Evolutionary conservation across 2,329 filamentous ascomycete species (phyloP).

Genomic region (Paecilomyces sp.): DNA sequence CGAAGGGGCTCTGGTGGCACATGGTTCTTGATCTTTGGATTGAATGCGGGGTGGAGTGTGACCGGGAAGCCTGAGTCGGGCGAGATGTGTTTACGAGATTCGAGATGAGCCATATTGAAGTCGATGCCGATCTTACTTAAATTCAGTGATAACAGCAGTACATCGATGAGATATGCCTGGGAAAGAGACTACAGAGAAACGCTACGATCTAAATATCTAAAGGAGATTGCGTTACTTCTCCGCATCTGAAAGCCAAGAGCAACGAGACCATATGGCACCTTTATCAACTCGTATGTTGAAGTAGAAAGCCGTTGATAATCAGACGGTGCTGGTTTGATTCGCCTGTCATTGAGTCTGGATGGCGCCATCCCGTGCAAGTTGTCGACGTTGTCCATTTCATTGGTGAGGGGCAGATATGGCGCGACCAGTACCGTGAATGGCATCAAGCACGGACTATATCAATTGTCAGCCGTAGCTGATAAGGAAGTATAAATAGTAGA

Average conservation of each 20-base stretch:
- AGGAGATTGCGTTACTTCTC: background rate
- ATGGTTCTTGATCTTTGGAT: conserved; percentile 38
- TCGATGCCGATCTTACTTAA: background rate
- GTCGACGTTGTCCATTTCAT: background rate
- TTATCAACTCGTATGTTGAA: background rate
- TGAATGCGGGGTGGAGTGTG: conserved; percentile 42
- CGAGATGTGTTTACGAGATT: conserved; percentile 42
- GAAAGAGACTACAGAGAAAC: background rate
- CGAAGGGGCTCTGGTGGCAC: conserved; percentile 34
- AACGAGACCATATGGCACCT: background rate
- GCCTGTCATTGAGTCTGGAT: background rate
- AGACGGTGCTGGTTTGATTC: background rate
- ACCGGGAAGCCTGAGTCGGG: conserved; percentile 43
- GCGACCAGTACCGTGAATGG: background rate
- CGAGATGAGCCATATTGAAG: conserved; percentile 32
- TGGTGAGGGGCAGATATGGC: background rate
- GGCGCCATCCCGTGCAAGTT: background rate
- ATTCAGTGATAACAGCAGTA: background rate
- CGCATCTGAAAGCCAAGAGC: background rate
- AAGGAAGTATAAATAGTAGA: background rate
- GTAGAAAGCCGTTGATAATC: background rate
- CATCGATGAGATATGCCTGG: background rate
- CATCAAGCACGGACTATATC: background rate
- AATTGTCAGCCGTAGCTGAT: background rate
- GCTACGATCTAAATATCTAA: background rate